A percentile compares a stretch with the other conserved stretches of the same genome.
Conservation (phyloP, 495 filamentous ascomycete species). For the Hypoxylon perforatum region DNA sequence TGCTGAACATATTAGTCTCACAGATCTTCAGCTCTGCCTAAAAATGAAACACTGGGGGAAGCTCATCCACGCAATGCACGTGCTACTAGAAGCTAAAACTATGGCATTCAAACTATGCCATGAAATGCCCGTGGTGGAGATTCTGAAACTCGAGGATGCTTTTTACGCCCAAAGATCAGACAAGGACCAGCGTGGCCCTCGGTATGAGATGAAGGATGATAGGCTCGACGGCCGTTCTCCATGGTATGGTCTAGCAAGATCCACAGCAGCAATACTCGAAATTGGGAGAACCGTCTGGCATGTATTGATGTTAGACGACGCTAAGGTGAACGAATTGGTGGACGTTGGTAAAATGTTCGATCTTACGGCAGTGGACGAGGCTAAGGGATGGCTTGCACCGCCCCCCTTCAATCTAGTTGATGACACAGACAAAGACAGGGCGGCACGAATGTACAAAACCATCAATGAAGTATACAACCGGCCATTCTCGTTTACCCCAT, state of each 20-base stretch:
- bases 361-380: neutral
- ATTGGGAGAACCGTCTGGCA: constrained; percentile 18
- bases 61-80: neutral
- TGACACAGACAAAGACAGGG: too few relatives aligned
- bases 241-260: neutral
- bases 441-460: too few relatives aligned
- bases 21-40: neutral
- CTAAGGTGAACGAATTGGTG: neutral
- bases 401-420: too few relatives aligned
- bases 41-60: neutral
- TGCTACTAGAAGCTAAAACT: neutral
- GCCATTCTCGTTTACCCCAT: too few relatives aligned
- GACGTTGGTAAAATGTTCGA: neutral
- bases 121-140: neutral
- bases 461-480: too few relatives aligned
- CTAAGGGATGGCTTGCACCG: too few relatives aligned
- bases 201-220: neutral
- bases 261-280: constrained; percentile 2
- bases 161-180: neutral
- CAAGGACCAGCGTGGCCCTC: neutral
- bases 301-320: constrained; percentile 6
- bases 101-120: neutral
- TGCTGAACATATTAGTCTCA: neutral
- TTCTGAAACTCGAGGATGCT: neutral
- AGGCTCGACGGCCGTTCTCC: neutral